Base-by-base conservation (phyloP, 306 rosid species). In the Alnus glutinosa region DNA sequence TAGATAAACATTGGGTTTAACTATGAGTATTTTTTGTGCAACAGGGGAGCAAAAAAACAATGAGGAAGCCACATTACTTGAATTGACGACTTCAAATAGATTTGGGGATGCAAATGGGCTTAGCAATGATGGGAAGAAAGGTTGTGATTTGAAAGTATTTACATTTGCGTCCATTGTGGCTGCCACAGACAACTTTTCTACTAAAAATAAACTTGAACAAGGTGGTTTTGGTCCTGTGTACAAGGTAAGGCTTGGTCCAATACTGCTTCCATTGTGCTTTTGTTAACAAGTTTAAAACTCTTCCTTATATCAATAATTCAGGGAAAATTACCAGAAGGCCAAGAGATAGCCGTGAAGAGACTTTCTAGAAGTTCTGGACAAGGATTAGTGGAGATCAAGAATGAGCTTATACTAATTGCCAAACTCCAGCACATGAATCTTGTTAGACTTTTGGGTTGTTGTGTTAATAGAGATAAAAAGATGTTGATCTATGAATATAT, bases 81-180 rank as follows among this genome's bases (percentile, higher is more conserved):
- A 9, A 48, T 7, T 48, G 51, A 9, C 3, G 2, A 11, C 51
- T 48, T 48, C 51, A 48, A 11, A 11, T 2, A 0, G 51, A 48
- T 9, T 7, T 2, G 2, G 12, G 13, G 51, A 48, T 2, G 51
- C 51, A 48, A 48, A 48, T 48, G 51, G 9, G 51, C 9, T 48
- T 66, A 50, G 37, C 37, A 47, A 13, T 5, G 76, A 70, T 36
- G 82, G 63, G 19, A 68, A 67, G 6, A 67, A 52, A 66, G 80
- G 44, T 36, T 18, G 36, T 5, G 80, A 67, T 64, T 55, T 55
- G 61, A 18, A 55, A 19, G 61, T 18, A 55, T 19, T 55, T 30
- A 55, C 30, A 2, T 55, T 55, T 55, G 18, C 7, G 5, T 16
- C 19, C 10, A 18, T 55, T 55, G 61, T 1, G 9, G 61, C 61